Evolutionary conservation across 2,329 filamentous ascomycete species (phyloP), one percentile per base, ranked within the genome.

Genomic region (Teratosphaeria gauchensis): DNA sequence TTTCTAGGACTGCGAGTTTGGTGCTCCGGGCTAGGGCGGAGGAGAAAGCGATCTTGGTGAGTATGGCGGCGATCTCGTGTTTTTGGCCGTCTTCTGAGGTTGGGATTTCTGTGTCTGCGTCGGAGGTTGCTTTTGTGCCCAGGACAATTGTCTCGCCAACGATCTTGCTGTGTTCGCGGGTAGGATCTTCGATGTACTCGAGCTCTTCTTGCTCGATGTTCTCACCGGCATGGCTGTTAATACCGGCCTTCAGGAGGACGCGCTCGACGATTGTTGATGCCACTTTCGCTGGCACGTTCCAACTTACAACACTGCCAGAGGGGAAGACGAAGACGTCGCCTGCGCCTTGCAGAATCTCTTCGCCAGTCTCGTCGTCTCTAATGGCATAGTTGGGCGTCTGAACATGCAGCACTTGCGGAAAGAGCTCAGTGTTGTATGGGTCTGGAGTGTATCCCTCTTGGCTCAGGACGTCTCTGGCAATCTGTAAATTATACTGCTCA

Each of bases 271-370:
- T 76, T 54, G 81, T 82, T 21, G 80, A 81, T 16, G 91, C 86
- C 19, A 90, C 83, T 59, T 87, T 84, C 61, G 90, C 83, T 0
- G 90, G 86, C 1, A 96, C 80, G 4, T 89, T 89, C 94, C 94
- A 99, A 28, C 90, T 87, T 5, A 97, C 94, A 7, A 97, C 82
- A 12, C 92, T 95, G 11, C 94, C 94, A 0, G 92, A 96, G 8
- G 92, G 91, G 65, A 99, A 99, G 58, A 99, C 86, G 70, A 97
- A 97, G 55, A 97, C 84, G 74, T 99, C 94, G 35, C 91, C 92
- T 6, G 62, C 62, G 5, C 65, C 69, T 54, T 65, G 63, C 19
- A 59, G 55, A 31, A 57, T 62, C 24, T 66, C 65, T 68, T 78
- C 78, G 57, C 76, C 78, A 72, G 55, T 77, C 74, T 61, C 80